Base-by-base conservation (phyloP, 2,329 filamentous ascomycete species). In the Corniculantispora saksenae region DNA sequence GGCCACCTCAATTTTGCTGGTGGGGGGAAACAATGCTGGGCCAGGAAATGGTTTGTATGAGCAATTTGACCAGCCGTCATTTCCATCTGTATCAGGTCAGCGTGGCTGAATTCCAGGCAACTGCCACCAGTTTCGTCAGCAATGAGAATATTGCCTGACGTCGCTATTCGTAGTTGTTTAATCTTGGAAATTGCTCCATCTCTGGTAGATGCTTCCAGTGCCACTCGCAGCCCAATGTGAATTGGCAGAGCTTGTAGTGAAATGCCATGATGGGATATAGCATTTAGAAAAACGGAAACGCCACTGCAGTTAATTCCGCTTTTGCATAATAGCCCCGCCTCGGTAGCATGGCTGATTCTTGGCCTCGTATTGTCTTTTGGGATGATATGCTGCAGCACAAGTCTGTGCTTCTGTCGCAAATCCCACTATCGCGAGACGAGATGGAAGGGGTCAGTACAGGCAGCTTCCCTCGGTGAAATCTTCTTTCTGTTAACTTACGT, bases 201-300 rank as follows among this genome's bases (percentile, higher is more conserved):
- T 6, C 32, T n/a, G 35, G 15, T 55, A 8, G 40, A 21, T 32
- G 48, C 23, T 8, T 56, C 48, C 13, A 63, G 17, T 21, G 25
- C 60, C 12, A 25, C 25, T 8, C 61, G 40, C 19, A 63, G 21
- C 3, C 40, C 54, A 40, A 64, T 51, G 32, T 64, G 61, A 21
- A 64, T 53, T 7, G 61, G 61, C 3, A 58, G 45, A 1, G 61
- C 61, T 1, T 58, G 70, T 5, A 73, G 61, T 21, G 68, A 66
- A 38, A 69, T 35, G 13, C 72, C 69, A 9, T 70, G 70, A 21
- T 70, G 63, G 45, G 72, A 72, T 29, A 74, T 72, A 21, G 71
- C 72, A 53, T 74, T 70, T 25, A 71, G 68, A 25, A 74, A 69
- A 45, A 74, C 72, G 53, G 70, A 71, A 70, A 74, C 72, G 15